Conservation (phyloP, 805 yeast genomes). For the Sugiyamaella marilandica region DNA sequence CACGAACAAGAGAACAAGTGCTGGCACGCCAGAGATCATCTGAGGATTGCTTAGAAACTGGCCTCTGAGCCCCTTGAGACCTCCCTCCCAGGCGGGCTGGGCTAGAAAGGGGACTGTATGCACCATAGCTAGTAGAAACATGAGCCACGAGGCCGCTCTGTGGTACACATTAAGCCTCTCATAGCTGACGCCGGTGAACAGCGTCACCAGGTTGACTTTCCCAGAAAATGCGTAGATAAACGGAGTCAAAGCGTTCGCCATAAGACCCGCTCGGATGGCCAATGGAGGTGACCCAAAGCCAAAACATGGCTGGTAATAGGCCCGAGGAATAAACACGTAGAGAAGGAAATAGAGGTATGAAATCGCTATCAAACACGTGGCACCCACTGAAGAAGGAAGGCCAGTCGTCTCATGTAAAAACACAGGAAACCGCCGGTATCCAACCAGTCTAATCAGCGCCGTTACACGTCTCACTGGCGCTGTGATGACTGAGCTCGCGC, state of each 20-base stretch:
- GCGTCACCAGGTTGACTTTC: conserved; percentile 18
- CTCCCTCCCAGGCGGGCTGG: conserved; percentile 20
- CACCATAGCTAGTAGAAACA: conserved; percentile 16
- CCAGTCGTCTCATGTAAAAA: conserved; percentile 1
- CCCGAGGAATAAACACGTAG: conserved; percentile 16
- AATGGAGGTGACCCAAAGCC: conserved; percentile 22
- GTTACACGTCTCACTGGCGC: background rate
- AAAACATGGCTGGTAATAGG: conserved; percentile 18
- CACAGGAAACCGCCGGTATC: conserved; percentile 16
- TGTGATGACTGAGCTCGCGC: background rate
- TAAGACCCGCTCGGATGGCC: conserved; percentile 20
- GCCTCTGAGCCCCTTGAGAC: conserved; percentile 1
- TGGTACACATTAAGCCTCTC: conserved; percentile 20
- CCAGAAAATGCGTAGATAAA: conserved; percentile 20
- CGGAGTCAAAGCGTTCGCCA: conserved; percentile 22
- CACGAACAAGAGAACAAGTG: conserved; percentile 11
- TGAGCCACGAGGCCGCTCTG: conserved; percentile 16
- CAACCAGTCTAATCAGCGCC: conserved; percentile 15
- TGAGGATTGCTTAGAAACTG: background rate
- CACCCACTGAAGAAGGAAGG: conserved; percentile 16
- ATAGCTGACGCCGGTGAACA: conserved; percentile 19
- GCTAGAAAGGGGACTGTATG: conserved; percentile 19
- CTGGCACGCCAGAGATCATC: conserved; percentile 13
- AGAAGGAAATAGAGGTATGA: conserved; percentile 9
- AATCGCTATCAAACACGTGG: background rate